Evolutionary conservation across 2,329 filamentous ascomycete species (phyloP).

Genomic region (Ophiocordyceps polyrhachis-furcata): DNA sequence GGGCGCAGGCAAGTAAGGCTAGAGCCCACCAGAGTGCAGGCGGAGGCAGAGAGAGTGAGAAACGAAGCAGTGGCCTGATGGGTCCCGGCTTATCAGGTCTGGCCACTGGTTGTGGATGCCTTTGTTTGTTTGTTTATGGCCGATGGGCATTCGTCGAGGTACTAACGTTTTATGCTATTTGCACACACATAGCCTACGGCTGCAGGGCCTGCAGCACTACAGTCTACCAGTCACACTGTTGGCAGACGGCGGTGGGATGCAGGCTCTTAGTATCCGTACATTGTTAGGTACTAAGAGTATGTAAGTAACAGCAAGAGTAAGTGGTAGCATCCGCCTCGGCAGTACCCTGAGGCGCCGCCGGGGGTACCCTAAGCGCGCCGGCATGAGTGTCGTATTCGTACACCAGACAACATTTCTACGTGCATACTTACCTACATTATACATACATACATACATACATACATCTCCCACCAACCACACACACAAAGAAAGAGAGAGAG

Average conservation of each 20-base stretch:
- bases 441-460: not conserved
- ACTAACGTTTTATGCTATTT: not conserved
- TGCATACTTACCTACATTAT: not conserved
- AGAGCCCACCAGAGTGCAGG: not conserved
- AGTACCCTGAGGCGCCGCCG: not conserved
- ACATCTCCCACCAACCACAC: not conserved
- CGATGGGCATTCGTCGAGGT: not conserved
- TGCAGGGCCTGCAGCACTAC: no score
- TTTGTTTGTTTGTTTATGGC: slow-evolving; percentile 18
- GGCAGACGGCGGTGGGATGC: not conserved
- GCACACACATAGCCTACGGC: not conserved
- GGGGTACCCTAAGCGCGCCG: not conserved
- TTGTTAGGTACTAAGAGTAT: no score
- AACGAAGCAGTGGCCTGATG: slow-evolving; percentile 1
- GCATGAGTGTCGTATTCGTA: not conserved
- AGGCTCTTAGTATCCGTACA: not conserved
- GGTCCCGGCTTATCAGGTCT: slow-evolving; percentile 1
- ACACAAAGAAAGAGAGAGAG: not conserved
- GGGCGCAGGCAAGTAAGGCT: not conserved
- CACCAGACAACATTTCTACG: not conserved
- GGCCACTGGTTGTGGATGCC: not conserved
- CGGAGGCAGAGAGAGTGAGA: not conserved
- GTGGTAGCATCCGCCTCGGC: not conserved
- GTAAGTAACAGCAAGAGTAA: no score
- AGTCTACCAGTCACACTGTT: no score